A percentile compares a stretch with the other conserved stretches of the same genome.
These are phyloP conservation scores for Hymenoscyphus infarciens DNA, from an alignment of 2,329 filamentous ascomycete species.

Conservation along the genomic window DNA sequence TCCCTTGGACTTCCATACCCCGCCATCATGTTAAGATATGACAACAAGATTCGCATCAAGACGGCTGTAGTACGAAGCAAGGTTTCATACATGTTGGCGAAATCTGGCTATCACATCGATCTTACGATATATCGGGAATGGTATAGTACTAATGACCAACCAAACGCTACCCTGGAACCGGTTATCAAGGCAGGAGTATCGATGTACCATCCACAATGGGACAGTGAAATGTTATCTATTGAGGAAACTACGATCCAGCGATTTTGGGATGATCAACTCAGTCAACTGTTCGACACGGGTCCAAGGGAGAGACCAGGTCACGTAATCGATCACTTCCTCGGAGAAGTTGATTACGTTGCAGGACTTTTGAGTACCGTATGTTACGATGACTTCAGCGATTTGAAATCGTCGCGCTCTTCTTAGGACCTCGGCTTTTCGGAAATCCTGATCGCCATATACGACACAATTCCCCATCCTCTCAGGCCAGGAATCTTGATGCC, in stretches of 20 bases:
- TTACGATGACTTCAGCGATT: constrained; percentile 2
- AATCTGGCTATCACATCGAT: constrained; percentile 30
- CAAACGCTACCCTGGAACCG: constrained; percentile 25
- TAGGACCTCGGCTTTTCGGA: neutral
- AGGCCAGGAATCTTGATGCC: constrained; percentile 9
- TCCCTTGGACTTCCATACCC: constrained; percentile 28
- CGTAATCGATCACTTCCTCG: constrained; percentile 25
- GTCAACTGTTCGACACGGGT: constrained; percentile 23
- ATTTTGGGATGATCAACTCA: constrained; percentile 25
- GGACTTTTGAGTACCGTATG: constrained; percentile 10
- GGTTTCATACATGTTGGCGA: constrained; percentile 25
- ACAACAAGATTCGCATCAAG: constrained; percentile 20
- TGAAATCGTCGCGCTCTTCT: neutral
- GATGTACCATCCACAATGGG: constrained; percentile 33
- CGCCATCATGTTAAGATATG: constrained; percentile 15
- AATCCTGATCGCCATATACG: constrained; percentile 6
- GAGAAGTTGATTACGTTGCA: constrained; percentile 22
- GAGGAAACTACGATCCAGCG: constrained; percentile 23
- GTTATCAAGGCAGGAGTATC: constrained; percentile 26
- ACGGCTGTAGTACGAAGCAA: constrained; percentile 27
- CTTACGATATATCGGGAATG: constrained; percentile 32
- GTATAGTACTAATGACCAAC: constrained; percentile 13
- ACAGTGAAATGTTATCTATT: constrained; percentile 28
- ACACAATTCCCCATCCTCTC: constrained; percentile 7
- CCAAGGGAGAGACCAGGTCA: constrained; percentile 11